Evolutionary conservation across 768 basidiomycete genomes (phyloP).

Genomic region (Podaxis sp.): DNA sequence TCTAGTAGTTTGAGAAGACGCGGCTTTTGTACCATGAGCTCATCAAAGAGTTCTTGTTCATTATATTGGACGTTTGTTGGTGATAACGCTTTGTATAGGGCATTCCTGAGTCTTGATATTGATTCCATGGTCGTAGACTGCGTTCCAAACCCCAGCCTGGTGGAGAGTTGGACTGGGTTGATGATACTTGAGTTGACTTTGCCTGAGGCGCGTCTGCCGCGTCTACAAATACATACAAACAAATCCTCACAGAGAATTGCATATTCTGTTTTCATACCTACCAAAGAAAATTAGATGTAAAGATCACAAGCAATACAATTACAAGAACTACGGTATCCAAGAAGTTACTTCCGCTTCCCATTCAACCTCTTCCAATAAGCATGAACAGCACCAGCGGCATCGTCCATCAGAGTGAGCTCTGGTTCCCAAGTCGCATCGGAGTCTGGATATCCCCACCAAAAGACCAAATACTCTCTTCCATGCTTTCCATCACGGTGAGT

Average conservation of each 20-base stretch:
- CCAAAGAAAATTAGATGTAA: not conserved
- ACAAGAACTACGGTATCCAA: not conserved
- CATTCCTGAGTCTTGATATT: slow-evolving; percentile 50
- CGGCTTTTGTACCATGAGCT: slow-evolving; percentile 62
- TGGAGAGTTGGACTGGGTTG: not conserved
- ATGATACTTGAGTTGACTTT: not conserved
- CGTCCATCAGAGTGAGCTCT: slow-evolving; percentile 37
- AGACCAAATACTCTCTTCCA: slow-evolving; percentile 40
- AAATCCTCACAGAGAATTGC: not conserved
- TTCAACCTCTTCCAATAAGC: slow-evolving; percentile 30
- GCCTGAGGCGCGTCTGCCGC: slow-evolving; percentile 1
- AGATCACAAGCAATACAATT: not conserved
- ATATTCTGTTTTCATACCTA: not conserved
- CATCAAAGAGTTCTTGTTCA: slow-evolving; percentile 75
- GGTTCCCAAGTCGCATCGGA: slow-evolving; percentile 59
- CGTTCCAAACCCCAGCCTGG: not conserved
- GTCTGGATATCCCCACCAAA: slow-evolving; percentile 52
- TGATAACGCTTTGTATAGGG: slow-evolving; percentile 44
- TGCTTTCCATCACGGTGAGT: slow-evolving; percentile 33
- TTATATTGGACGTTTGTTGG: slow-evolving; percentile 40
- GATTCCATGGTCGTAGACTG: slow-evolving; percentile 44
- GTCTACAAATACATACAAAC: slow-evolving; percentile 8
- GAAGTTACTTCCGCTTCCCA: not conserved
- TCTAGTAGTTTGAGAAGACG: slow-evolving; percentile 62
- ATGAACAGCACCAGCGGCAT: slow-evolving; percentile 41